Percentiles rank a stretch among this genome's conserved stretches.
These are phyloP conservation scores for Apodospora peruviana DNA, from an alignment of 495 filamentous ascomycete species.

Conservation along the genomic window DNA sequence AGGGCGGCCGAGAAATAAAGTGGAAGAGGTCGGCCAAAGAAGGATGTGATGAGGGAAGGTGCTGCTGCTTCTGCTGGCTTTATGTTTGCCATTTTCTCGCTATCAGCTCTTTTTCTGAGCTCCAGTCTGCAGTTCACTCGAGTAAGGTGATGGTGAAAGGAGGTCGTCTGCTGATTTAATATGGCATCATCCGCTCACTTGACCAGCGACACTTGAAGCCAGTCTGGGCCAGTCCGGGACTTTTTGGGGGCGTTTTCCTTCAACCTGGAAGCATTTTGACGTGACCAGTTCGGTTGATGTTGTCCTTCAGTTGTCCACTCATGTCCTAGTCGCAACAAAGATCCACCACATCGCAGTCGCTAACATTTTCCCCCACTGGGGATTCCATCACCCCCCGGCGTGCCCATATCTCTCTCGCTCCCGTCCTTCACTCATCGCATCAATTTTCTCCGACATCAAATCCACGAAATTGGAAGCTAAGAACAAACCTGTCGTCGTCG, in stretches of 20 bases:
- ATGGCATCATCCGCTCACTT: too few species aligned
- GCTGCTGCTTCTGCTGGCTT: neutral
- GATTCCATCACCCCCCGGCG: constrained; percentile 4
- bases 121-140: too few species aligned
- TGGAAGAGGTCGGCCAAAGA: constrained; percentile 36
- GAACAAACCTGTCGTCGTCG: neutral
- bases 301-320: too few species aligned
- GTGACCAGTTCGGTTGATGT: too few species aligned
- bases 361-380: neutral
- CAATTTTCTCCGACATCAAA: constrained; percentile 4
- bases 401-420: constrained; percentile 5
- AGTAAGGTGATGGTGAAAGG: too few species aligned
- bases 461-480: constrained; percentile 3
- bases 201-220: too few species aligned
- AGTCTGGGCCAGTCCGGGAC: too few species aligned
- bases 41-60: constrained; percentile 16
- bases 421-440: neutral
- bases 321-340: too few species aligned
- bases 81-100: neutral
- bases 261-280: too few species aligned
- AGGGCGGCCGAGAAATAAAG: constrained; percentile 64
- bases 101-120: neutral
- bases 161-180: too few species aligned
- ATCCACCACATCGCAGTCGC: too few species aligned
- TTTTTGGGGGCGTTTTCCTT: too few species aligned